phyloP scores from a whole-genome alignment of 305 asterid genomes.

The Petunia hybrid region DNA sequence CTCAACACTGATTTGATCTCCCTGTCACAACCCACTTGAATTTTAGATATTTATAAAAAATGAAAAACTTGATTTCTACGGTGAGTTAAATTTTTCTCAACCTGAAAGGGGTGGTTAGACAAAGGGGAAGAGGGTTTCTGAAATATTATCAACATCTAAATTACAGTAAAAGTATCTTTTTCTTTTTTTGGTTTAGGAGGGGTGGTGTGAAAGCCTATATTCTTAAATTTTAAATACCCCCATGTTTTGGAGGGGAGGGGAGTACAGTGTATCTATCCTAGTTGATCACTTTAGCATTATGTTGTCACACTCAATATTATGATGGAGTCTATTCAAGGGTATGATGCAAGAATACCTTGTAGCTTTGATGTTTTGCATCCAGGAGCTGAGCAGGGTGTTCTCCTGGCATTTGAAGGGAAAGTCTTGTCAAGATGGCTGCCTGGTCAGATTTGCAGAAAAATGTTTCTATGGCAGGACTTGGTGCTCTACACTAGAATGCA shows the following conservation, averaged over 20 bases:
- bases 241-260: neutral
- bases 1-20: neutral
- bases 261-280: neutral
- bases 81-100: neutral
- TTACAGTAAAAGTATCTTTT: neutral
- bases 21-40: neutral
- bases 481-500: neutral
- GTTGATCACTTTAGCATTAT: conserved; percentile 1
- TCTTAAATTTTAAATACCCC: neutral
- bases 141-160: neutral
- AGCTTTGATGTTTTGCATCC: conserved; percentile 30
- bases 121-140: neutral
- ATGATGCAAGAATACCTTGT: conserved; percentile 20
- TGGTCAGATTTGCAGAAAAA: neutral
- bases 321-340: conserved; percentile 4
- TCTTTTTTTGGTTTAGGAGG: neutral
- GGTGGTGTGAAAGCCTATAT: neutral
- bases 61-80: neutral
- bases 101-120: neutral
- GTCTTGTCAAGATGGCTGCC: conserved; percentile 6
- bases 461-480: neutral
- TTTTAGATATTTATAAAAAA: neutral
- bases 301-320: neutral
- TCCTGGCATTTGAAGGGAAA: conserved; percentile 4
- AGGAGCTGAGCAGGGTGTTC: neutral